Base-by-base conservation (phyloP, 495 filamentous ascomycete species). In the Neurospora sp. region DNA sequence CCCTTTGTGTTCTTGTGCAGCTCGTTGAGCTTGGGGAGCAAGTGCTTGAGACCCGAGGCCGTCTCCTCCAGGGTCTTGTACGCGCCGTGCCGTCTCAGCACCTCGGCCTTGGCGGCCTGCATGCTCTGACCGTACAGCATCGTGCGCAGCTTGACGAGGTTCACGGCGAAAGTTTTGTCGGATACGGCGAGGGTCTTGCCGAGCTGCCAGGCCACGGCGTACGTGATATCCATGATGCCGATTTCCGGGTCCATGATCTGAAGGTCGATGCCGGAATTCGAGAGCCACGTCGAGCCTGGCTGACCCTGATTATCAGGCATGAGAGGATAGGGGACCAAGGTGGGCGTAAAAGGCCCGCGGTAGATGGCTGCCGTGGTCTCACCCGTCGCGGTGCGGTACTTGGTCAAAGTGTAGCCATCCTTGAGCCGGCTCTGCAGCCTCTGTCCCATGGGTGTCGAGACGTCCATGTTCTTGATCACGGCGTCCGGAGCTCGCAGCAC, bases 211-310 rank as follows among this genome's bases (percentile, higher is more conserved):
- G 86, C 86, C 0, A 75, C 62, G 4, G 76, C 79, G 70, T 87
- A 88, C 1, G 83, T 82, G 9, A 87, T 70, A 72, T 88, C 86
- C 82, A 88, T 86, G 9, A 89, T 23, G 3, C 82, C 81, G 0
- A 80, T 40, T 2, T 80, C n/a, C 11, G 66, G 48, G 69, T 89
- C 88, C 3, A 89, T 46, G 11, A 88, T 82, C 75, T 87, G 82
- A 12, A 82, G 72, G 69, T 84, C 79, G 18, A 69, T 5, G 76
- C 83, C 69, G 76, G 72, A 73, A 42, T 76, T 79, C 5, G 81
- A 82, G 38, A 80, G 76, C 39, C 39, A 39, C 39, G 39, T 39
- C 39, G 39, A 39, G 39, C 39, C 39, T 39, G 39, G 39, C 39
- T 39, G 39, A 39, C 39, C 39, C 39, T 39, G 39, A 39, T 39